Evolutionary conservation across 225 moss, liverwort and hornwort genomes (phyloP).

Genomic region (Bryum argenteum): DNA sequence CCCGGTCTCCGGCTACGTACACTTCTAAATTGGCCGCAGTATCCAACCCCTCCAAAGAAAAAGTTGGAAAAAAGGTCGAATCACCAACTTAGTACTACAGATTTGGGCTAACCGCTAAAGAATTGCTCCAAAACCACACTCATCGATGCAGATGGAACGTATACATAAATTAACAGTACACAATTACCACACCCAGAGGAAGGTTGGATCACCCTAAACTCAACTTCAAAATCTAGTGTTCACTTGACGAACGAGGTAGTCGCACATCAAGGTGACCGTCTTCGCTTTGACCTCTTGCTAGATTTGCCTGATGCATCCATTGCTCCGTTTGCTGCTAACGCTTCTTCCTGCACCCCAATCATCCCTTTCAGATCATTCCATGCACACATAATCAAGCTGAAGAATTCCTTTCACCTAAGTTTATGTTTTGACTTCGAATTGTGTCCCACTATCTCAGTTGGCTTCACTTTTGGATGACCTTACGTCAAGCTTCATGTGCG

Average conservation of each 20-base stretch:
- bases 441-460: neutral
- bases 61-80: conserved; percentile 21
- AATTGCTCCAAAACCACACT: conserved; percentile 44
- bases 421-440: neutral
- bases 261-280: conserved; percentile 59
- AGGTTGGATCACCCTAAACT: conserved; percentile 45
- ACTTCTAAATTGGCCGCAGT: conserved; percentile 38
- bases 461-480: neutral
- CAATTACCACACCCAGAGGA: conserved; percentile 33
- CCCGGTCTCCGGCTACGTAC: conserved; percentile 30
- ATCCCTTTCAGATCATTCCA: neutral
- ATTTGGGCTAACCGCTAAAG: conserved; percentile 41
- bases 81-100: conserved; percentile 34
- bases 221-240: conserved; percentile 47
- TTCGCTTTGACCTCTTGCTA: conserved; percentile 89
- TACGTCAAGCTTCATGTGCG: neutral
- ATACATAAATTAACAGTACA: conserved; percentile 33
- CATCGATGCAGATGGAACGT: conserved; percentile 39
- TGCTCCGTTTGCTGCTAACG: conserved; percentile 60
- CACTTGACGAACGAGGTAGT: neutral
- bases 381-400: neutral
- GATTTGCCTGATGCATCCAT: conserved; percentile 58
- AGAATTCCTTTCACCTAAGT: neutral
- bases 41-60: conserved; percentile 38
- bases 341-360: conserved; percentile 67